Percentiles rank a stretch among this genome's conserved stretches.
Conservation (phyloP, 179 eudicot genomes). For the Gypsophila paniculata region DNA sequence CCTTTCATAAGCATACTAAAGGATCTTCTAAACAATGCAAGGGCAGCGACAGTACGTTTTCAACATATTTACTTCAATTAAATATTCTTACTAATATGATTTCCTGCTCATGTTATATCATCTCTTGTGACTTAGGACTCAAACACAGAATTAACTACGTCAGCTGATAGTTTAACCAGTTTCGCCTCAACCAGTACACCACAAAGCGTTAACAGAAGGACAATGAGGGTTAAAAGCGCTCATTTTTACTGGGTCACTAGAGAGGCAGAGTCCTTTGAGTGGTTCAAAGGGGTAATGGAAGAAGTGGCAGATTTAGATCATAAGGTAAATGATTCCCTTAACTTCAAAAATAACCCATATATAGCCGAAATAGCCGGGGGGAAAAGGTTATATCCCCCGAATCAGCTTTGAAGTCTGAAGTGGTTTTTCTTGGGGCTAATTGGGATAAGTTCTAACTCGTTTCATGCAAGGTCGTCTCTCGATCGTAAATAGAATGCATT, state of each 20-base stretch:
- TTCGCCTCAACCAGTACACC: constrained; percentile 52
- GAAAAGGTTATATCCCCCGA: too few relatives aligned
- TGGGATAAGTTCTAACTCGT: neutral
- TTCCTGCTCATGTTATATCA: constrained; percentile 1
- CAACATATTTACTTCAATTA: neutral
- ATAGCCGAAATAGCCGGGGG: neutral
- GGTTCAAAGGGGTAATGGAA: constrained; percentile 93
- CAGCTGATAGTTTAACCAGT: constrained; percentile 69
- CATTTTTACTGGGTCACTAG: constrained; percentile 92
- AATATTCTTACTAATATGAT: neutral
- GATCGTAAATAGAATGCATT: neutral
- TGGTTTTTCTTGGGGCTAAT: neutral
- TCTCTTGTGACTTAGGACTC: constrained; percentile 53
- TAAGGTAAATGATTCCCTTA: constrained; percentile 46
- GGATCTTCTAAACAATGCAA: constrained; percentile 69
- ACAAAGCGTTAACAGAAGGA: constrained; percentile 47
- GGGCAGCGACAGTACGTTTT: constrained; percentile 45
- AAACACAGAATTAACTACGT: constrained; percentile 57
- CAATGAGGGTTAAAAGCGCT: constrained; percentile 56
- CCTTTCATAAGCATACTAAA: constrained; percentile 90
- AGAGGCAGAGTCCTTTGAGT: constrained; percentile 80
- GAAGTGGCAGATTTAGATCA: constrained; percentile 86
- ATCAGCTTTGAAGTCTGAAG: neutral
- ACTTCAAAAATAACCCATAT: neutral
- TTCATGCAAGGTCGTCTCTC: neutral